Percentiles rank a stretch among this genome's conserved stretches.
Evolutionary conservation across 2,329 filamentous ascomycete genomes (phyloP).

Genomic region (Venturia oleaginea): DNA sequence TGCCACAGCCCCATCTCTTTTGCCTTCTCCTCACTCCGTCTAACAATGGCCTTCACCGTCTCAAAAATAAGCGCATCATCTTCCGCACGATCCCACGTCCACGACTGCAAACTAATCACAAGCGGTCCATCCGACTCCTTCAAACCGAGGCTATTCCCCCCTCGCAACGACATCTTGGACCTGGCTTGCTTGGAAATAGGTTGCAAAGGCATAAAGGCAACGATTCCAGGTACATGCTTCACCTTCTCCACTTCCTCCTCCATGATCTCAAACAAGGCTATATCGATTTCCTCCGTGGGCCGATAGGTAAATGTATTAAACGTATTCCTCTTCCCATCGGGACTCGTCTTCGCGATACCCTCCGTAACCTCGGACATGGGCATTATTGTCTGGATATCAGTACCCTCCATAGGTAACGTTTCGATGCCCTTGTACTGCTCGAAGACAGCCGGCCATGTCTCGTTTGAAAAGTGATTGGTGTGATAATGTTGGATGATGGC

Average conservation of each 20-base stretch:
- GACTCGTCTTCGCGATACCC: neutral
- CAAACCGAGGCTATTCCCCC: constrained; percentile 7
- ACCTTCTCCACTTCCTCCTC: neutral
- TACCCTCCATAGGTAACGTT: neutral
- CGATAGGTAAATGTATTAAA: constrained; percentile 6
- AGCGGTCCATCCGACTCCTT: neutral
- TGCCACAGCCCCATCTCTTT: constrained; percentile 20
- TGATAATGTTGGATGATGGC: neutral
- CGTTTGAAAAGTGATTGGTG: neutral
- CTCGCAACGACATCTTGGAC: neutral
- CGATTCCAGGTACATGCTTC: neutral
- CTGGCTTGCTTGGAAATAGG: neutral
- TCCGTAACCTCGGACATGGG: neutral
- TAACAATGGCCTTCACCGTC: neutral
- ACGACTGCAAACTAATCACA: neutral
- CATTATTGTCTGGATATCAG: neutral
- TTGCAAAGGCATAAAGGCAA: neutral
- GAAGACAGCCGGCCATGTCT: constrained; percentile 9
- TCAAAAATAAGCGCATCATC: constrained; percentile 3
- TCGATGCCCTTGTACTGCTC: neutral
- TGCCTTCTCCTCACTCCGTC: neutral
- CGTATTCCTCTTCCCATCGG: neutral
- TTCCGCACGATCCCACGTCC: neutral
- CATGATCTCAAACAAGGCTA: neutral
- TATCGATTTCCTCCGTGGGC: constrained; percentile 2